Evolutionary conservation across 148 eudicot genomes (phyloP).

Genomic region (Chenopodium suecicum): DNA sequence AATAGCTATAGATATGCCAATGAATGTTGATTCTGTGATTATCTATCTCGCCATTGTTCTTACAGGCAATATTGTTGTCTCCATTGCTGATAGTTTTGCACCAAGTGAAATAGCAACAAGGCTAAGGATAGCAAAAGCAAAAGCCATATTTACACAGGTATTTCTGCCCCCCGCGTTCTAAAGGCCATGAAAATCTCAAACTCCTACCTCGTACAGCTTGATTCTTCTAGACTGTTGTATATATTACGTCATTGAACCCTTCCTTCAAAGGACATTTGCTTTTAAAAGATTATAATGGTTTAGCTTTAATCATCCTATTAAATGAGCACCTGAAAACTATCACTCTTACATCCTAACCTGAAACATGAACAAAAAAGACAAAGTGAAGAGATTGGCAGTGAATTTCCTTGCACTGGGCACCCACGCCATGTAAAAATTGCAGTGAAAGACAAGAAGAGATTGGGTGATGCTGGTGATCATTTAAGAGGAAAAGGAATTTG

Average conservation of each 20-base stretch:
- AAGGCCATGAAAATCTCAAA: not conserved
- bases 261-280: no score
- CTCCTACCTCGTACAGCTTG: not conserved
- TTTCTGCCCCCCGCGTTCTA: not conserved
- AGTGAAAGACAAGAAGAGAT: not conserved
- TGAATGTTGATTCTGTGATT: constrained; percentile 84
- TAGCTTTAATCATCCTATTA: no score
- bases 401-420: not conserved
- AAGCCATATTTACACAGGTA: constrained; percentile 98
- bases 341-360: no score
- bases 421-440: not conserved
- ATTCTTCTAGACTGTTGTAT: not conserved
- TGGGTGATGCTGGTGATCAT: not conserved
- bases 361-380: not conserved
- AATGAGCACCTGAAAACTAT: no score
- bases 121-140: constrained; percentile 68
- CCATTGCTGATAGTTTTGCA: constrained; percentile 98
- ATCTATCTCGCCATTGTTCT: constrained; percentile 92
- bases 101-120: constrained; percentile 81
- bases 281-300: no score
- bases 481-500: no score
- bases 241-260: no score
- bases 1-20: constrained; percentile 97
- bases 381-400: not conserved
- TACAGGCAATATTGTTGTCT: constrained; percentile 83